phyloP scores from a whole-genome alignment of 352 stramenopile species.

The Phytophthora multivora region DNA sequence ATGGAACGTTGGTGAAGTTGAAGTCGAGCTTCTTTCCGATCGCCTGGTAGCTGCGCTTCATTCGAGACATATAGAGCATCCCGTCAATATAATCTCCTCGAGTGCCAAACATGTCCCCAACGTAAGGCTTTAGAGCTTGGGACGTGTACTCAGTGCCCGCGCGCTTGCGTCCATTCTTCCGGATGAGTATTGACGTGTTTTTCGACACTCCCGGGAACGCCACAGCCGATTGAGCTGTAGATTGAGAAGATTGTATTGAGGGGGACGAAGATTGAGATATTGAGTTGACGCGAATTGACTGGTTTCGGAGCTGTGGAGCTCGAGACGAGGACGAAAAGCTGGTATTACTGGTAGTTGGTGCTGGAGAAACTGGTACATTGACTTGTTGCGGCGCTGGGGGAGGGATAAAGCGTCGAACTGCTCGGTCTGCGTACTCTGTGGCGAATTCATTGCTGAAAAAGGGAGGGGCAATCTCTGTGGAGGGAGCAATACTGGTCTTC shows the following conservation, averaged over 20 bases:
- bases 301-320: conserved; percentile 2
- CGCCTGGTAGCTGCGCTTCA: conserved; percentile 72
- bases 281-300: conserved; percentile 13
- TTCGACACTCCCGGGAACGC: conserved; percentile 17
- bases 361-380: not conserved
- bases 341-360: not conserved
- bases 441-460: conserved; percentile 66
- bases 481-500: conserved; percentile 36
- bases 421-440: conserved; percentile 63
- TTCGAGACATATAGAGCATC: conserved; percentile 88
- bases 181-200: conserved; percentile 19
- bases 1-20: conserved; percentile 11
- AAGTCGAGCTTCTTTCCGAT: conserved; percentile 29
- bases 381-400: conserved; percentile 10
- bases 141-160: conserved; percentile 34
- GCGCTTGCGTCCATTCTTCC: conserved; percentile 61
- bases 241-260: conserved; percentile 1
- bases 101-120: conserved; percentile 81
- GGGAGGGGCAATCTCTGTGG: conserved; percentile 4
- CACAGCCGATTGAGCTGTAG: not conserved
- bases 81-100: conserved; percentile 85
- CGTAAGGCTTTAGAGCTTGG: conserved; percentile 65
- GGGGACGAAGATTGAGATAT: conserved; percentile 1
- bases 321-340: not conserved
- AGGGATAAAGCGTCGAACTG: conserved; percentile 18